Evolutionary conservation across 257 asterid species (phyloP), one percentile per base, ranked within the genome.

Genomic region (Craterostigma plantagineum): DNA sequence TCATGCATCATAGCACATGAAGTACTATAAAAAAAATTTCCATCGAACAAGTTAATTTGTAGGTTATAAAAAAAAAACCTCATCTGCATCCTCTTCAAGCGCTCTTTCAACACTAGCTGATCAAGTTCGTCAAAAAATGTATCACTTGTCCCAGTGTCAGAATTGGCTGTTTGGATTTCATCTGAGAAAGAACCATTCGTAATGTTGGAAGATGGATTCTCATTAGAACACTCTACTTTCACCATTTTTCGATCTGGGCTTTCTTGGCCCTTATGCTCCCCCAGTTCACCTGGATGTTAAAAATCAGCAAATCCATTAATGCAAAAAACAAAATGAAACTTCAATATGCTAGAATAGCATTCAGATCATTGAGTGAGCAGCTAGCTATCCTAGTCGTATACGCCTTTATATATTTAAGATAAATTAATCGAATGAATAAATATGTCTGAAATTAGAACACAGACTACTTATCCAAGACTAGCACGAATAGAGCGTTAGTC

Each of bases 61-160:
- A 11, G 4, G 51, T 4, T 11, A 14, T 7, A 36, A 11, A 47
- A 34, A 64, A 38, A 57, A 42, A 58, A 79, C 95, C 95, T 79
- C 45, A 63, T 35, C 13, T 66, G 59, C 43, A 84, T 73, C 58
- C 57, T 55, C 61, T 57, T 59, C 55, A 61, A 60, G 27, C 96
- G 79, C 18, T 70, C 82, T 59, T 60, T 68, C 35, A 81, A 63
- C 10, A 53, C 63, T 8, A 75, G 54, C 50, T 72, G 66, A 52
- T 85, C 94, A 33, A 75, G 75, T 17, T 77, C 82, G 61, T 72
- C 79, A 42, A 62, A 53, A 58, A 8, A 38, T 46, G 56, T 65
- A 36, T 27, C 54, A 17, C 59, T 48, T 53, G 12, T 44, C 61
- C 59, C 62, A 50, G 60, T 45, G 53, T 71, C 68, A 42, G 43